Base-by-base conservation (phyloP, 768 basidiomycete species). In the Chalciporus piperatus region DNA sequence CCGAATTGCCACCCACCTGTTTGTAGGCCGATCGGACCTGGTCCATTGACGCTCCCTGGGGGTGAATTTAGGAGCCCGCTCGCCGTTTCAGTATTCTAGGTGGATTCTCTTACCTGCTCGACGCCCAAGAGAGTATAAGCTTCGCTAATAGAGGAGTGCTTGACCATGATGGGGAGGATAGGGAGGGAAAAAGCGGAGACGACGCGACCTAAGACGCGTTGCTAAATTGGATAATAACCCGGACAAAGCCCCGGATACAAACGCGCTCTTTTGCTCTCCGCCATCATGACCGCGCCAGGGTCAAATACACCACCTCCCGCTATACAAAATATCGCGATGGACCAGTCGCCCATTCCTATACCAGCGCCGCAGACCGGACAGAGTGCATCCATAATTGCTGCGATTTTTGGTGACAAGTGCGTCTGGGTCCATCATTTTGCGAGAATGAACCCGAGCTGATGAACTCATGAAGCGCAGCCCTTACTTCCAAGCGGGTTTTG, bases 401-500 rank as follows among this genome's bases (percentile, higher is more conserved):
- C 59, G 38, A 66, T 87, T 28, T 66, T 82, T 20, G 77, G 76
- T 51, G 83, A 87, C 74, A 89, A 89, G 87, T 89, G 66, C 72
- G 86, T 76, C 45, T 51, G 3, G 7, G 23, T 27, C n/a, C 51
- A 44, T 16, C n/a, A 46, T 37, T 41, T 57, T 25, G 28, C 17
- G 6, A 14, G 47, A 39, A 27, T 48, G 35, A 47, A 23, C 45
- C 41, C 35, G 30, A 47, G 20, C 50, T 57, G 50, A 69, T 57
- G n/a, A 52, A 41, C 54, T 49, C 55, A 63, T 72, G 65, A 79
- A 79, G 72, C 61, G 64, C 61, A 99, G 97, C 67, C 96, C 93
- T 33, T 95, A 93, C 74, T 98, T 99, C 66, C 92, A 96, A 66
- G 97, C 96, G 43, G 96, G 97, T 23, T 98, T 98, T 62, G 97